Conservation (phyloP, 2,329 filamentous ascomycete species). For the Neonectria punicea region DNA sequence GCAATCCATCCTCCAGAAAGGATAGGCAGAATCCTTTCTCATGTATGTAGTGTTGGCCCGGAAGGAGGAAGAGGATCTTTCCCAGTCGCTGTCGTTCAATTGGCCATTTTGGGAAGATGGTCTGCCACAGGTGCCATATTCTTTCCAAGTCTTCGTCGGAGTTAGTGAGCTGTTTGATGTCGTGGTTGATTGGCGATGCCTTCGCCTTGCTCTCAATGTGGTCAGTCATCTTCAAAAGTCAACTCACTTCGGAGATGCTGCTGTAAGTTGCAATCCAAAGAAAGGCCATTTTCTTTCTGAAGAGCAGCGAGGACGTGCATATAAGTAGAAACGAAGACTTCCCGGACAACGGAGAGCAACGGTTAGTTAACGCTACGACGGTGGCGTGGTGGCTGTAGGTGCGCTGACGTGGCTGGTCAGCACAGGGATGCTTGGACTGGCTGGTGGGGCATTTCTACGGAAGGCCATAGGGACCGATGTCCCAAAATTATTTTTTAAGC, state of each 20-base stretch:
- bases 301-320: not conserved
- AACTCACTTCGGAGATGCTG: not conserved
- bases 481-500: too few species aligned
- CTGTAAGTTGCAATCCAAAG: not conserved
- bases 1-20: not conserved
- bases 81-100: constrained; percentile 22
- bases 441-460: too few species aligned
- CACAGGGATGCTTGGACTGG: not conserved
- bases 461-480: too few species aligned
- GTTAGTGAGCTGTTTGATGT: constrained; percentile 24
- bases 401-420: not conserved
- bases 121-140: constrained; percentile 35
- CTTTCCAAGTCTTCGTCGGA: constrained; percentile 30
- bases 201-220: not conserved
- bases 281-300: not conserved
- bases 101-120: constrained; percentile 36
- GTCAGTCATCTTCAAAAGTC: not conserved
- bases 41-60: constrained; percentile 29
- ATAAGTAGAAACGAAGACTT: not conserved
- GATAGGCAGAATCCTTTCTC: constrained; percentile 35
- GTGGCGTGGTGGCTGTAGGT: not conserved
- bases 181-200: not conserved
- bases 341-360: not conserved
- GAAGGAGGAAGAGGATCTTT: constrained; percentile 13
- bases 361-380: not conserved